phyloP scores from a whole-genome alignment of 2,329 filamentous ascomycete genomes.

The Coniella lustricola region DNA sequence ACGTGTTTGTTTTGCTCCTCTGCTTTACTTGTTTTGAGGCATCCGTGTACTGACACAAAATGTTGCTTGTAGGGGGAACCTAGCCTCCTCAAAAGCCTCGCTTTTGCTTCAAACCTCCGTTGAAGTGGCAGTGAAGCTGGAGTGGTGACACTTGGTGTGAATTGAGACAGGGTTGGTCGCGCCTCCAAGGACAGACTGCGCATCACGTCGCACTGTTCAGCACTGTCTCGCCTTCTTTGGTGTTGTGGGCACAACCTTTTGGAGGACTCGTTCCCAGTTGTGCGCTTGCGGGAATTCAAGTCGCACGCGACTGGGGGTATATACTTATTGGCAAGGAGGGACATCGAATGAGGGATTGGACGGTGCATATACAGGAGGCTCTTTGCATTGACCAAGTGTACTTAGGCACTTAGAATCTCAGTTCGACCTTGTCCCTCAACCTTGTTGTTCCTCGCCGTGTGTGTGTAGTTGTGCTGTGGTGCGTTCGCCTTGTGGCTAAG shows the following conservation, averaged over 20 bases:
- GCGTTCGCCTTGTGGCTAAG: too few relatives aligned
- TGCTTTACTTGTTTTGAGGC: too few relatives aligned
- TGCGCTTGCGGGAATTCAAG: background rate
- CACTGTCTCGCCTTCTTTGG: too few relatives aligned
- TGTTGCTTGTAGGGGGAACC: background rate
- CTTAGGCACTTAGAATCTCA: conserved; percentile 32
- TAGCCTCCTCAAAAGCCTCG: too few relatives aligned
- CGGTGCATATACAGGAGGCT: conserved; percentile 28
- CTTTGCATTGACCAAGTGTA: conserved; percentile 15
- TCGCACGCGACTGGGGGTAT: background rate
- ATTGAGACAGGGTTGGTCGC: conserved; percentile 42
- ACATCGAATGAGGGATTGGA: conserved; percentile 28
- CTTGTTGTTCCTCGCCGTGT: background rate
- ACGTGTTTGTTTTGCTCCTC: background rate
- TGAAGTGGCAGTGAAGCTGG: too few relatives aligned
- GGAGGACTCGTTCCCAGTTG: conserved; percentile 15
- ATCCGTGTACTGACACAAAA: background rate
- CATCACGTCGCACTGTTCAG: conserved; percentile 28
- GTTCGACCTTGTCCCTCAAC: conserved; percentile 24
- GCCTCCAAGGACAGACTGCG: conserved; percentile 31
- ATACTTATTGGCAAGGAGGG: conserved; percentile 23
- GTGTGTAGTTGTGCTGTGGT: background rate
- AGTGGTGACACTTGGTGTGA: conserved; percentile 12
- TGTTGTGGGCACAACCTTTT: too few relatives aligned
- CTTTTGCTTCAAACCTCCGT: too few relatives aligned